phyloP scores from a whole-genome alignment of 805 yeast genomes.

The Metschnikowia reukaufii region DNA sequence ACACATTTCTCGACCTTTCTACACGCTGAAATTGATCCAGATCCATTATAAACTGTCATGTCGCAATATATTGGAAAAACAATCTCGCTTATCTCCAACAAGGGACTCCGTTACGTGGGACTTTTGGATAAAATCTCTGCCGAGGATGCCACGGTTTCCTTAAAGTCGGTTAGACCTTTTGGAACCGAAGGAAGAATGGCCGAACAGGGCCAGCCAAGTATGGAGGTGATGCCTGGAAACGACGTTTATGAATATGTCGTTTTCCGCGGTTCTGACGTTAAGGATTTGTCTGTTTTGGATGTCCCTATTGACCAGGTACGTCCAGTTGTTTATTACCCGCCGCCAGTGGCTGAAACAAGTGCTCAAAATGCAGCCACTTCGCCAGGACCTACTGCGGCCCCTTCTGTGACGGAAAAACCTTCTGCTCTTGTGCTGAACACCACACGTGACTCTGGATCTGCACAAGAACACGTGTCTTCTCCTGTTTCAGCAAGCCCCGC shows the following conservation, averaged over 20 bases:
- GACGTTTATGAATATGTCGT: constrained; percentile 73
- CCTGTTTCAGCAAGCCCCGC: constrained; percentile 14
- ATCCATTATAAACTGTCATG: no score
- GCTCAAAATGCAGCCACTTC: constrained; percentile 19
- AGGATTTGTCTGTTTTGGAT: constrained; percentile 83
- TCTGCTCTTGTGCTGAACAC: constrained; percentile 14
- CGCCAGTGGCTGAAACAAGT: constrained; percentile 7
- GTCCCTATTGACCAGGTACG: constrained; percentile 61
- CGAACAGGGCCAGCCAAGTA: constrained; percentile 53
- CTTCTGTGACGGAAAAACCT: constrained; percentile 8
- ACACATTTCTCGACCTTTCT: no score
- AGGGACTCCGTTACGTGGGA: constrained; percentile 87
- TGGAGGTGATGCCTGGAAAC: constrained; percentile 71
- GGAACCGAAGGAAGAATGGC: constrained; percentile 91
- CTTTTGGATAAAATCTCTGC: constrained; percentile 84
- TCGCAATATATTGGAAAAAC: constrained; percentile 91
- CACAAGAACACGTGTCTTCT: constrained; percentile 18
- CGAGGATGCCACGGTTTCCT: constrained; percentile 84
- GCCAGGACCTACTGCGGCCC: constrained; percentile 26
- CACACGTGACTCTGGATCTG: constrained; percentile 11
- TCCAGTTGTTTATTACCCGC: constrained; percentile 35
- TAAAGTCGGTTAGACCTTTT: constrained; percentile 72
- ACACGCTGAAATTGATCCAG: no score
- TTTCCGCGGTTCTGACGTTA: constrained; percentile 89
- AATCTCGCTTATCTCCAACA: constrained; percentile 74